Conservation (phyloP, 768 basidiomycete species). For the Naematelia aurantialba region DNA sequence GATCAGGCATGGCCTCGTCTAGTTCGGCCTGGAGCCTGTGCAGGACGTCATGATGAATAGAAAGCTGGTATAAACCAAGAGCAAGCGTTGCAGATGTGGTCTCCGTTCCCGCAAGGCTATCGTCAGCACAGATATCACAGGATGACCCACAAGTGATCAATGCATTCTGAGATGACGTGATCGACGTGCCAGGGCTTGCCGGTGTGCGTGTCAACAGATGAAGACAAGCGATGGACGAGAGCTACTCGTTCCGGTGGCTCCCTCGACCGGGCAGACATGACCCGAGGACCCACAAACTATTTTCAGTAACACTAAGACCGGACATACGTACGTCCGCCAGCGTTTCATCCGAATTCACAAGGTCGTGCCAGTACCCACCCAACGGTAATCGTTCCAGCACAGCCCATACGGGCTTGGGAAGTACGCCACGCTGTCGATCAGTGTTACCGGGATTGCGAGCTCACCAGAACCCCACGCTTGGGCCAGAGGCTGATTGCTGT, state of each 20-base stretch:
- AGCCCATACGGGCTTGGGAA: not conserved
- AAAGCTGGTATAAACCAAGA: not conserved
- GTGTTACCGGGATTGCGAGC: too few species aligned
- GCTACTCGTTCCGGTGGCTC: not conserved
- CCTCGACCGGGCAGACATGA: too few species aligned
- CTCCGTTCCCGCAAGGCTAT: conserved; percentile 5
- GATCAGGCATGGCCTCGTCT: not conserved
- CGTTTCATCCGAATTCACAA: conserved; percentile 5
- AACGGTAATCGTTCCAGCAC: not conserved
- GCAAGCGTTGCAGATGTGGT: not conserved
- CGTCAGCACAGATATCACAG: not conserved
- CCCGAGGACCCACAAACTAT: too few species aligned
- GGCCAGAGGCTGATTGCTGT: not conserved
- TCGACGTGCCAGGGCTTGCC: not conserved
- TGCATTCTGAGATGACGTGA: conserved; percentile 8
- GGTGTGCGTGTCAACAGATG: conserved; percentile 1
- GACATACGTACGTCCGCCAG: not conserved
- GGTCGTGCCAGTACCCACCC: not conserved
- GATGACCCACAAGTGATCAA: conserved; percentile 8
- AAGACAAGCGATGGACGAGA: not conserved
- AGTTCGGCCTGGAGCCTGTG: conserved; percentile 1
- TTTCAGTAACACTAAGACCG: too few species aligned
- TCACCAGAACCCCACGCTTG: not conserved
- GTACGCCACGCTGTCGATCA: too few species aligned
- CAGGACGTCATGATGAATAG: not conserved